These are phyloP conservation scores for Thamnidium elegans DNA, from an alignment of 192 early-diverging fungal species.

Conservation along the genomic window DNA sequence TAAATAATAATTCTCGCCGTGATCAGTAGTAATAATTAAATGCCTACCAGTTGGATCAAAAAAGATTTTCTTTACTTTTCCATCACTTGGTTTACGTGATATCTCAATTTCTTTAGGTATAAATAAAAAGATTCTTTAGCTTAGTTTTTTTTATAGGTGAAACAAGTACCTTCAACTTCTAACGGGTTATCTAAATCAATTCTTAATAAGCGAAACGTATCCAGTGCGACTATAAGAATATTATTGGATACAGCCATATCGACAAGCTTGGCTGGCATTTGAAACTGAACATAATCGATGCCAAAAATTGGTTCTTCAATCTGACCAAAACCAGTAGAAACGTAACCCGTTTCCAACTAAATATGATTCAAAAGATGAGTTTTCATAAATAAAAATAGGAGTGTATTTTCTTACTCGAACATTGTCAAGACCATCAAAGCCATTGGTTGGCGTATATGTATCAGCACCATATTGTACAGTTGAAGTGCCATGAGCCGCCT, in stretches of 20 bases:
- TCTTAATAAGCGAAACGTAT: slow-evolving; percentile 70
- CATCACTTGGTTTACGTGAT: slow-evolving; percentile 53
- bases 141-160: background rate
- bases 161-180: slow-evolving; percentile 62
- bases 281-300: slow-evolving; percentile 87
- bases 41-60: slow-evolving; percentile 89
- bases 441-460: slow-evolving; percentile 8
- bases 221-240: slow-evolving; percentile 77
- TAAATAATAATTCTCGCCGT: slow-evolving; percentile 91
- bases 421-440: slow-evolving; percentile 25
- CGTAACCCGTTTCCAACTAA: slow-evolving; percentile 56
- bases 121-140: background rate
- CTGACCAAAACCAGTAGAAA: slow-evolving; percentile 50
- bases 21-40: slow-evolving; percentile 81
- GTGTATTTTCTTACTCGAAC: slow-evolving; percentile 21
- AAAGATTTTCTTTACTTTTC: slow-evolving; percentile 70
- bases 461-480: slow-evolving; percentile 17
- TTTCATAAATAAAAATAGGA: slow-evolving; percentile 11
- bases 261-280: slow-evolving; percentile 72
- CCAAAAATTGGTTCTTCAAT: slow-evolving; percentile 66
- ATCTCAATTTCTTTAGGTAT: slow-evolving; percentile 65
- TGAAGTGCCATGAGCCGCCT: slow-evolving; percentile 23
- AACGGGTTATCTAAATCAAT: slow-evolving; percentile 88
- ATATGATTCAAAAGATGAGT: background rate
- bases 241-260: slow-evolving; percentile 82